phyloP scores from a whole-genome alignment of 257 asterid genomes.

The Marsdenia floribunda region DNA sequence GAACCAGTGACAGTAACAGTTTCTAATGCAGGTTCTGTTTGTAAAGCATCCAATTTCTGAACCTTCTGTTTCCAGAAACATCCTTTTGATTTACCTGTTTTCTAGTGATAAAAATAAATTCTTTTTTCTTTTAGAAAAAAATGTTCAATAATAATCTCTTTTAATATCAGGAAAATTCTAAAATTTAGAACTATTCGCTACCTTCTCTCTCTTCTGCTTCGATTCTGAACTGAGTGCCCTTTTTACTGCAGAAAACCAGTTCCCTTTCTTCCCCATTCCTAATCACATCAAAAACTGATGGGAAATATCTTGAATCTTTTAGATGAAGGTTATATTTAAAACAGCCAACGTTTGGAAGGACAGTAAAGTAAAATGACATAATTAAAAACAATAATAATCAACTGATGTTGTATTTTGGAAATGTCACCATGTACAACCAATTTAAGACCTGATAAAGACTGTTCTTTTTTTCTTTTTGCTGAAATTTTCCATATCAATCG shows the following conservation, averaged over 20 bases:
- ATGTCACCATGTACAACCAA: background rate
- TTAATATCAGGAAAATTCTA: background rate
- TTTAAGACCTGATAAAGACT: background rate
- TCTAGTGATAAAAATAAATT: conserved; percentile 25
- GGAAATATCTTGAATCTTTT: background rate
- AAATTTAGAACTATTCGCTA: conserved; percentile 7
- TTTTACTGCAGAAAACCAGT: conserved; percentile 52
- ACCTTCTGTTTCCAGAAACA: conserved; percentile 51
- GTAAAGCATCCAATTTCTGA: conserved; percentile 23
- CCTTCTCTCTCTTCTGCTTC: conserved; percentile 47
- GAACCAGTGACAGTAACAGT: conserved; percentile 26
- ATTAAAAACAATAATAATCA: background rate
- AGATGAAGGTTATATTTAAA: background rate
- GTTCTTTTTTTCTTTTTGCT: background rate
- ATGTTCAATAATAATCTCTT: background rate
- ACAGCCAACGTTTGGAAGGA: background rate
- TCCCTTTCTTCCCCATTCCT: conserved; percentile 70
- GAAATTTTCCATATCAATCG: background rate
- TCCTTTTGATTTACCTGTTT: conserved; percentile 35
- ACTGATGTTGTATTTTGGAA: background rate
- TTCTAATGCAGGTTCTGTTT: conserved; percentile 26
- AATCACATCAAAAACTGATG: background rate
- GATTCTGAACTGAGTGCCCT: conserved; percentile 45
- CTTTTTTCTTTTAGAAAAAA: background rate
- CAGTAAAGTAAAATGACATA: background rate